These are phyloP conservation scores for Xylariaceae sp. DNA, from an alignment of 2,329 filamentous ascomycete genomes.

Conservation along the genomic window DNA sequence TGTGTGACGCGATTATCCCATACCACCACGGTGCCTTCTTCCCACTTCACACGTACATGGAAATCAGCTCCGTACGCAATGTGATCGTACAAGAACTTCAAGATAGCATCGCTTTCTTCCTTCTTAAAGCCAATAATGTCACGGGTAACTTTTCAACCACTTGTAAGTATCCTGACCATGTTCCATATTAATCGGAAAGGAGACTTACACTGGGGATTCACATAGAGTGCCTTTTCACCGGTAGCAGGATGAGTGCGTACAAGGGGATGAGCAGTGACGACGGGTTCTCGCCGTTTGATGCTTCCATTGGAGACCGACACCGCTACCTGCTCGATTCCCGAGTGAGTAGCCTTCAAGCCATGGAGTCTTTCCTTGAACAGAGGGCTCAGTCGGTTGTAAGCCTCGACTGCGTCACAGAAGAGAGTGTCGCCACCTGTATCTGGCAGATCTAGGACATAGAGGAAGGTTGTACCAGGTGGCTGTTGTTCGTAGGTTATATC, in stretches of 20 bases:
- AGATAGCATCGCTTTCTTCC: slow-evolving; percentile 74
- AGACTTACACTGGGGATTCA: slow-evolving; percentile 75
- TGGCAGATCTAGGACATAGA: slow-evolving; percentile 83
- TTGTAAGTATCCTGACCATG: slow-evolving; percentile 4
- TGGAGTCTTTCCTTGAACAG: slow-evolving; percentile 77
- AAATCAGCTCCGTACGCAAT: slow-evolving; percentile 69
- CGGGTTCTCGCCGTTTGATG: slow-evolving; percentile 70
- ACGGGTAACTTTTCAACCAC: slow-evolving; percentile 61
- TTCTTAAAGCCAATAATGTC: slow-evolving; percentile 80
- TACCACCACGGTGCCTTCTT: slow-evolving; percentile 73
- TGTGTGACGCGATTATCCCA: slow-evolving; percentile 82
- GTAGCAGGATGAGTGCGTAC: slow-evolving; percentile 78
- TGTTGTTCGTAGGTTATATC: slow-evolving; percentile 87
- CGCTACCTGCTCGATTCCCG: slow-evolving; percentile 74
- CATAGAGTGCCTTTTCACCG: slow-evolving; percentile 76
- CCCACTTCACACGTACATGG: slow-evolving; percentile 73
- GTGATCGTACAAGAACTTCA: slow-evolving; percentile 76
- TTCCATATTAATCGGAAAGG: neutral
- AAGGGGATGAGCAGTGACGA: slow-evolving; percentile 70
- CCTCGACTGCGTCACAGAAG: slow-evolving; percentile 74
- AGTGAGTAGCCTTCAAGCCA: slow-evolving; percentile 76
- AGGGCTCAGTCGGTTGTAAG: slow-evolving; percentile 76
- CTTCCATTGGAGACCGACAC: slow-evolving; percentile 63
- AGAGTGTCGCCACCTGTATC: slow-evolving; percentile 78
- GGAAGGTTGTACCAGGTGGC: slow-evolving; percentile 83